Evolutionary conservation across 2,329 filamentous ascomycete genomes (phyloP).

Genomic region (Ophiocordyceps camponoti-floridani): DNA sequence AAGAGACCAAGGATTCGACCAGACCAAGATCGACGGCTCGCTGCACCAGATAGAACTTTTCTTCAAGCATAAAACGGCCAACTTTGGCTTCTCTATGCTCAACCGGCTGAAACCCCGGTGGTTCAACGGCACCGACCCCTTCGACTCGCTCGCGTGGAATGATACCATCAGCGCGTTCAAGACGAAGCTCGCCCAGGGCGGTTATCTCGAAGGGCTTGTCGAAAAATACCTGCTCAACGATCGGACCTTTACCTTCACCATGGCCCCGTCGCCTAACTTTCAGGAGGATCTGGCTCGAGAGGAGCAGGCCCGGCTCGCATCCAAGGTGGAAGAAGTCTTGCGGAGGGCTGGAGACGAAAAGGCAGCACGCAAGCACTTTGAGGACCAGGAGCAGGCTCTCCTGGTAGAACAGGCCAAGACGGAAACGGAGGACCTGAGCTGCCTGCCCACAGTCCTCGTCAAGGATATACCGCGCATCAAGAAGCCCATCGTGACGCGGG

Average conservation of each 20-base stretch:
- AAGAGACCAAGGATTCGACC: conserved; percentile 63
- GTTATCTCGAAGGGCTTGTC: conserved; percentile 69
- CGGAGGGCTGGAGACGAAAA: conserved; percentile 51
- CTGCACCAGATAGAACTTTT: conserved; percentile 87
- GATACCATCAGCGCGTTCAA: conserved; percentile 75
- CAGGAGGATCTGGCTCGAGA: conserved; percentile 57
- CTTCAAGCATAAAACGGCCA: conserved; percentile 89
- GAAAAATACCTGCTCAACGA: conserved; percentile 85
- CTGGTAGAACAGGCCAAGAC: conserved; percentile 71
- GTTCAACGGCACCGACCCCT: conserved; percentile 91
- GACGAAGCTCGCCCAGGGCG: conserved; percentile 50
- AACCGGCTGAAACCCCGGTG: conserved; percentile 78
- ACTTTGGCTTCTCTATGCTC: conserved; percentile 81
- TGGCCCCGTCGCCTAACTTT: conserved; percentile 69
- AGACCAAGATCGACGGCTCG: conserved; percentile 80
- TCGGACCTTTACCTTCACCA: conserved; percentile 79
- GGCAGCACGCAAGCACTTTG: conserved; percentile 53
- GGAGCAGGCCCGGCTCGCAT: conserved; percentile 55
- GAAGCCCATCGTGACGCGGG: conserved; percentile 39
- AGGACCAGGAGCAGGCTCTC: conserved; percentile 62
- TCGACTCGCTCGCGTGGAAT: conserved; percentile 83
- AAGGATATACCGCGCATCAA: conserved; percentile 72
- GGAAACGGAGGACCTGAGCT: conserved; percentile 69
- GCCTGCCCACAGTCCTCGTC: conserved; percentile 73
- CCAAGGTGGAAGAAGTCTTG: conserved; percentile 55